Percentiles rank a stretch among this genome's conserved stretches.
phyloP scores from a whole-genome alignment of 2,329 filamentous ascomycete species.

The Sphaerulina populicola region DNA sequence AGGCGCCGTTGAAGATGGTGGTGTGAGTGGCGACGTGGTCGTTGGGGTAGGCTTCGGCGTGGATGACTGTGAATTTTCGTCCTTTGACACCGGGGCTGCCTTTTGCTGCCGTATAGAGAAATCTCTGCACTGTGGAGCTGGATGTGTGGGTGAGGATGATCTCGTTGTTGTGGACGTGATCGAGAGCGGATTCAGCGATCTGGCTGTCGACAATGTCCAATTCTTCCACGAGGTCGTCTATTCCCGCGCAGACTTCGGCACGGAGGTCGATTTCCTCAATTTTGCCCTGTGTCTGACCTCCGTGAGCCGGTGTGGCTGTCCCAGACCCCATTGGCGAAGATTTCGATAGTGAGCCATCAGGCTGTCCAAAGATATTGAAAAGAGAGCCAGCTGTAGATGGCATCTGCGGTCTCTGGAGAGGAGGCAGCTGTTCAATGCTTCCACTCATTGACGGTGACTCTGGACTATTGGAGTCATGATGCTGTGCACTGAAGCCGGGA shows the following conservation, averaged over 20 bases:
- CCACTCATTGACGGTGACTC: conserved; percentile 20
- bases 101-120: conserved; percentile 75
- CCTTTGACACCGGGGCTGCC: conserved; percentile 39
- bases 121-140: conserved; percentile 78
- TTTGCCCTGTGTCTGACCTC: conserved; percentile 30
- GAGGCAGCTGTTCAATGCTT: conserved; percentile 8
- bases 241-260: conserved; percentile 85
- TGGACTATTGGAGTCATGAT: conserved; percentile 27
- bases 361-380: conserved; percentile 64
- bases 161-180: conserved; percentile 89
- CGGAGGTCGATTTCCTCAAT: conserved; percentile 57
- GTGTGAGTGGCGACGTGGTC: conserved; percentile 57
- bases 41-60: conserved; percentile 66
- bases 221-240: conserved; percentile 93
- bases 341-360: conserved; percentile 44
- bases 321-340: conserved; percentile 10
- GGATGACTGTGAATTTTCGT: conserved; percentile 82
- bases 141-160: conserved; percentile 84
- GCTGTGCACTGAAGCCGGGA: conserved; percentile 42
- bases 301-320: conserved; percentile 29
- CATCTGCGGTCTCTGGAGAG: conserved; percentile 49
- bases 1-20: conserved; percentile 49
- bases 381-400: conserved; percentile 61
- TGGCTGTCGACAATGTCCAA: conserved; percentile 87
- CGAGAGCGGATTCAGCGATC: conserved; percentile 77